These are phyloP conservation scores for Phytophthora crassamura DNA, from an alignment of 352 stramenopile genomes.

Conservation along the genomic window DNA sequence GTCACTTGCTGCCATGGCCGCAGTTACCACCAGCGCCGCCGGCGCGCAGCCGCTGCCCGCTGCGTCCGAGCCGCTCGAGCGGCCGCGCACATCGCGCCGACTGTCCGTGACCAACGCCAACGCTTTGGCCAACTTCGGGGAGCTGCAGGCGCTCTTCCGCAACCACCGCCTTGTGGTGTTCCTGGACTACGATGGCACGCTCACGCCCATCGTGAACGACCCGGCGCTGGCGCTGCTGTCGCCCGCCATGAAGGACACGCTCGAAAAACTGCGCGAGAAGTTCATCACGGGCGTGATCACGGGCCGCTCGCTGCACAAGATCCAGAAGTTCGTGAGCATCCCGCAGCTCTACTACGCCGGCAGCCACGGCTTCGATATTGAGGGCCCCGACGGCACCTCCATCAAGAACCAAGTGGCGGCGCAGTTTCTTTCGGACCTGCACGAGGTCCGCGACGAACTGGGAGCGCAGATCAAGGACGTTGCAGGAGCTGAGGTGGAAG, in stretches of 20 bases:
- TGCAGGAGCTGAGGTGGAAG: conserved; percentile 79
- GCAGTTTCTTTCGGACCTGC: conserved; percentile 76
- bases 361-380: conserved; percentile 92
- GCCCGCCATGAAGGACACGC: conserved; percentile 66
- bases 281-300: conserved; percentile 90
- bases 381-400: conserved; percentile 70
- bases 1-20: conserved; percentile 29
- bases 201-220: conserved; percentile 92
- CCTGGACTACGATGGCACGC: conserved; percentile 91
- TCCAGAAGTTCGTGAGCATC: conserved; percentile 90
- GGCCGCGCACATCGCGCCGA: conserved; percentile 24
- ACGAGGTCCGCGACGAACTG: conserved; percentile 63
- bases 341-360: conserved; percentile 90
- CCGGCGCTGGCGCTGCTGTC: conserved; percentile 76
- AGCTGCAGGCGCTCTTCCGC: conserved; percentile 57
- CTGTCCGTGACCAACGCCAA: conserved; percentile 82
- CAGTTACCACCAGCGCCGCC: conserved; percentile 11
- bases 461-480: conserved; percentile 51
- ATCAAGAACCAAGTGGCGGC: conserved; percentile 88
- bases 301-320: conserved; percentile 87
- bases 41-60: conserved; percentile 2
- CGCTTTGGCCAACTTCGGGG: conserved; percentile 73
- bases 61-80: conserved; percentile 5
- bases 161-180: conserved; percentile 82
- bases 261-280: conserved; percentile 78